phyloP scores from a whole-genome alignment of 2,329 filamentous ascomycete genomes.

The Zymoseptoria brevis region DNA sequence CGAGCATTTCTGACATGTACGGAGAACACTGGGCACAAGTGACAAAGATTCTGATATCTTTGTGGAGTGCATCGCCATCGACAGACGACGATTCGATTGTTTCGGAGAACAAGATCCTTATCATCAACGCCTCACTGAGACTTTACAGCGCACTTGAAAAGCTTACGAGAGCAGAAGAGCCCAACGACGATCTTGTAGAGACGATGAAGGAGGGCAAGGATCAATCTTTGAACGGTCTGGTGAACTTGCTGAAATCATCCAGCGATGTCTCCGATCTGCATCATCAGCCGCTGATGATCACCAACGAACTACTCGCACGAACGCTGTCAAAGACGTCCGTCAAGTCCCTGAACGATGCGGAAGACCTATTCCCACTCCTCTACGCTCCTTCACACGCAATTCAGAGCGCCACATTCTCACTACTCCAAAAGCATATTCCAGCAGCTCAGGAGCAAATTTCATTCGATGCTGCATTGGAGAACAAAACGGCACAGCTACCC shows the following conservation, averaged over 20 bases:
- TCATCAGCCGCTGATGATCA: slow-evolving; percentile 63
- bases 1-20: slow-evolving; percentile 71
- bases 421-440: slow-evolving; percentile 76
- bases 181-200: slow-evolving; percentile 81
- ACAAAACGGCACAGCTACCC: slow-evolving; percentile 64
- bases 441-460: slow-evolving; percentile 72
- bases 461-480: slow-evolving; percentile 65
- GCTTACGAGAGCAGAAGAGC: slow-evolving; percentile 49
- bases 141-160: slow-evolving; percentile 57
- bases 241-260: slow-evolving; percentile 52
- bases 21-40: slow-evolving; percentile 72
- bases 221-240: slow-evolving; percentile 49
- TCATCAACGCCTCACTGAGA: slow-evolving; percentile 64
- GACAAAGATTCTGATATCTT: slow-evolving; percentile 28
- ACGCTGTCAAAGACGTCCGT: slow-evolving; percentile 58
- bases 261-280: slow-evolving; percentile 43
- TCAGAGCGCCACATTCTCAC: slow-evolving; percentile 69
- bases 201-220: slow-evolving; percentile 56
- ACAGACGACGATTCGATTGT: slow-evolving; percentile 1
- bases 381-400: slow-evolving; percentile 67
- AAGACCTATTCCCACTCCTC: slow-evolving; percentile 66
- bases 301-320: slow-evolving; percentile 66
- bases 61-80: slow-evolving; percentile 26
- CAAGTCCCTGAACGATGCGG: slow-evolving; percentile 44
- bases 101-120: slow-evolving; percentile 18